Percentiles rank a stretch among this genome's conserved stretches.
These are phyloP conservation scores for Themeda triandra DNA, from an alignment of 176 grass and related monocot genomes.

Conservation along the genomic window DNA sequence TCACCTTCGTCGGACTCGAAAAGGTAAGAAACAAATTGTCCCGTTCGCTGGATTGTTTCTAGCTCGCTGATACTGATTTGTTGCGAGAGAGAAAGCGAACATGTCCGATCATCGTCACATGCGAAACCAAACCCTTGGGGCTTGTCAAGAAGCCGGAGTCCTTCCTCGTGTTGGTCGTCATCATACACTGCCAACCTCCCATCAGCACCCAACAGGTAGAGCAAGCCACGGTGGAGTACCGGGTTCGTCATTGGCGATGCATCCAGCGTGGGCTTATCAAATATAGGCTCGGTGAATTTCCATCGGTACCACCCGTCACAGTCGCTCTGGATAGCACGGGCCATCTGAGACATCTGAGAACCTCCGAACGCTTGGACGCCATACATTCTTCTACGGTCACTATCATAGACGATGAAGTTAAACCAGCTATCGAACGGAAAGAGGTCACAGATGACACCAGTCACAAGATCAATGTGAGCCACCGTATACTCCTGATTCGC, in stretches of 20 bases:
- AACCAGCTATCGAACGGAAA: accelerated
- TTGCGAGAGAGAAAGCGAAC: no score
- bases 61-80: no score
- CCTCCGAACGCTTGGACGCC: neutral
- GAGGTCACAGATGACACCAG: neutral
- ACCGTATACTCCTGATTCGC: accelerated
- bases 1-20: neutral
- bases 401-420: neutral
- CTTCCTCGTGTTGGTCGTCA: neutral
- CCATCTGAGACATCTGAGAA: accelerated
- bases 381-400: neutral
- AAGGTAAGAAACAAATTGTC: neutral
- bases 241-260: neutral
- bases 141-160: neutral
- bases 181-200: conserved; percentile 2
- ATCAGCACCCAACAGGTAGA: neutral
- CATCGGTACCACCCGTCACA: neutral
- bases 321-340: neutral
- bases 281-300: neutral
- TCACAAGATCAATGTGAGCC: neutral
- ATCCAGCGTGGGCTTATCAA: accelerated
- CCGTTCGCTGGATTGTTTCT: no score
- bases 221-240: neutral
- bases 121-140: neutral
- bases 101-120: neutral